Percentiles rank a stretch among this genome's conserved stretches.
These are phyloP conservation scores for Hansenula anomala DNA, from an alignment of 1,139 yeast genomes.

Conservation along the genomic window DNA sequence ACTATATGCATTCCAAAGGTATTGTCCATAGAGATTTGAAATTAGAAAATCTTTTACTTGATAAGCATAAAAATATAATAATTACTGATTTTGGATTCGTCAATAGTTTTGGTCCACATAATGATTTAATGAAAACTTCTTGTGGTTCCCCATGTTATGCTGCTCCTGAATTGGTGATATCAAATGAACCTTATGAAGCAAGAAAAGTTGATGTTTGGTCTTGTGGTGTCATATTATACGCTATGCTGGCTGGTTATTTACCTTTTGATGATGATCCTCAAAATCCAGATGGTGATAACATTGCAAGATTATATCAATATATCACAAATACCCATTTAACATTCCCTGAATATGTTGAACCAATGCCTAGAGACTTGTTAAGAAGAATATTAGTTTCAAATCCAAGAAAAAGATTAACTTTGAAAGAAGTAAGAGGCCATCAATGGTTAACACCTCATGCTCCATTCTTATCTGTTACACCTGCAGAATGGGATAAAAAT, in stretches of 20 bases:
- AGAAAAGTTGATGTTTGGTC: constrained; percentile 96
- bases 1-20: constrained; percentile 79
- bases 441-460: constrained; percentile 85
- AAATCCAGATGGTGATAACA: constrained; percentile 94
- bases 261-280: constrained; percentile 98
- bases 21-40: constrained; percentile 91
- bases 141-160: constrained; percentile 99
- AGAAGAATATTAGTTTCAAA: constrained; percentile 82
- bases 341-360: constrained; percentile 90
- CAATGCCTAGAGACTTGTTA: constrained; percentile 86
- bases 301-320: constrained; percentile 84
- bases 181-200: constrained; percentile 87
- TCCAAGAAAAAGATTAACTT: constrained; percentile 71
- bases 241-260: constrained; percentile 94
- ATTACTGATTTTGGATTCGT: constrained; percentile 87
- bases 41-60: constrained; percentile 81
- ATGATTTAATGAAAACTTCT: constrained; percentile 87
- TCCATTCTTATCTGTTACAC: constrained; percentile 75
- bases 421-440: constrained; percentile 71
- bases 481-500: constrained; percentile 80
- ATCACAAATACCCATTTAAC: constrained; percentile 89
- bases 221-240: constrained; percentile 89
- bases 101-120: constrained; percentile 66
- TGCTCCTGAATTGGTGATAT: constrained; percentile 92
- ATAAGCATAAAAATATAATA: constrained; percentile 54